Percentiles rank a stretch among this genome's conserved stretches.
These are phyloP conservation scores for Dipteronia dyeriana DNA, from an alignment of 345 rosid species.

Conservation along the genomic window DNA sequence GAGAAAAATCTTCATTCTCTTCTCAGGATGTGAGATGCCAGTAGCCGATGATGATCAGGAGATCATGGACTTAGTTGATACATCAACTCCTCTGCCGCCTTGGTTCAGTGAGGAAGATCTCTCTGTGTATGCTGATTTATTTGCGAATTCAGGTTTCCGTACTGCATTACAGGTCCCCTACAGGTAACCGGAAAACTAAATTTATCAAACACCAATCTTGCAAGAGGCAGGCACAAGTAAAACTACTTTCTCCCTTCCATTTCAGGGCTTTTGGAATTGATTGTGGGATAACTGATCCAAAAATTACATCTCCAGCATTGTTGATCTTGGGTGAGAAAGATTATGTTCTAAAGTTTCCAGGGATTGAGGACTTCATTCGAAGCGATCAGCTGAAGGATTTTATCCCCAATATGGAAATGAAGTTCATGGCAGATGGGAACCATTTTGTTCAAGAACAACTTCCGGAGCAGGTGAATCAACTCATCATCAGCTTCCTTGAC, in stretches of 20 bases:
- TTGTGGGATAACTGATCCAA: conserved; percentile 23
- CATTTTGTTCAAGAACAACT: conserved; percentile 46
- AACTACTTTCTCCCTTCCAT: neutral
- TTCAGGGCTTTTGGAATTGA: conserved; percentile 18
- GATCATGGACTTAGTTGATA: conserved; percentile 55
- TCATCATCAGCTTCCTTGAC: conserved; percentile 36
- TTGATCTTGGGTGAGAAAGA: conserved; percentile 45
- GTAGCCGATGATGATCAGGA: conserved; percentile 43
- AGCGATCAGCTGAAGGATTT: conserved; percentile 33
- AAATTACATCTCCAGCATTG: conserved; percentile 30
- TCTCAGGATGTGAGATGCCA: conserved; percentile 38
- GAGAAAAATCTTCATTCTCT: conserved; percentile 47
- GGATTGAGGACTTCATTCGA: conserved; percentile 35
- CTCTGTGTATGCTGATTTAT: conserved; percentile 38
- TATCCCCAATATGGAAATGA: conserved; percentile 39
- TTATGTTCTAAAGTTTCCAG: conserved; percentile 33
- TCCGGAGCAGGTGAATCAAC: conserved; percentile 36
- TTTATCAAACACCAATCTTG: no score
- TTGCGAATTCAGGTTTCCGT: conserved; percentile 48
- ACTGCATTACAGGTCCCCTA: conserved; percentile 48
- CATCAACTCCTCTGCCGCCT: conserved; percentile 45
- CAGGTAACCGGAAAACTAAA: conserved; percentile 29
- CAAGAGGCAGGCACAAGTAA: no score
- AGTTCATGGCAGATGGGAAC: conserved; percentile 34
- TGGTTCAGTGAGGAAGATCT: conserved; percentile 56